Conservation (phyloP, 192 early-diverging fungal genomes). For the Backusella liffmaniae region DNA sequence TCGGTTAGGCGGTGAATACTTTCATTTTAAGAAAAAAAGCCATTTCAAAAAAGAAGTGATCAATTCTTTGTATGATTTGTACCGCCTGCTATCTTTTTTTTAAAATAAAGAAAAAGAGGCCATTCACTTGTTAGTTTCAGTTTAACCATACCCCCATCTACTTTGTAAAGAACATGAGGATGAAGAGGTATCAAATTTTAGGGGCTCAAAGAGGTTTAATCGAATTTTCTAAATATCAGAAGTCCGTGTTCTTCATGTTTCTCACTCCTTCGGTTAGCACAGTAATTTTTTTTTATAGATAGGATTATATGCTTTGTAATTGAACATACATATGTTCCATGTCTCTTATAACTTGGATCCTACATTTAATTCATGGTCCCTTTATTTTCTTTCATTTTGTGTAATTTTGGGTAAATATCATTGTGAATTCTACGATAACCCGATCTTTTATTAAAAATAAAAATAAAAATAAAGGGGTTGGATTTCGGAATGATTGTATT, state of each 20-base stretch:
- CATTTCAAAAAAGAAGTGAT: neutral
- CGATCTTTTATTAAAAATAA: neutral
- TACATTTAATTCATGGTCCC: neutral
- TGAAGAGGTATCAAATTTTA: neutral
- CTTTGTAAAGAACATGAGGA: neutral
- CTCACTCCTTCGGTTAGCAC: neutral
- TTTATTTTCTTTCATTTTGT: neutral
- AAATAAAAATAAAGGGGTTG: neutral
- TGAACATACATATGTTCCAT: neutral
- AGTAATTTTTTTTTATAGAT: neutral
- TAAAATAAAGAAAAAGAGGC: too few species aligned
- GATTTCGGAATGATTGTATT: constrained; percentile 1
- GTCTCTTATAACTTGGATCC: neutral
- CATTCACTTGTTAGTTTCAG: too few species aligned
- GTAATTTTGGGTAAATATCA: neutral
- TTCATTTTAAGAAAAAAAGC: too few species aligned
- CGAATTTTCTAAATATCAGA: neutral
- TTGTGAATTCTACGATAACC: neutral
- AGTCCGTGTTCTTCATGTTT: neutral
- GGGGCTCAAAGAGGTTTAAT: neutral
- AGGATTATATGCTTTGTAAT: neutral
- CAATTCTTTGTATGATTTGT: neutral
- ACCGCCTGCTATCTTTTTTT: too few species aligned
- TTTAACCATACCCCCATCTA: too few species aligned
- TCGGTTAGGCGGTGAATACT: too few species aligned